These are phyloP conservation scores for Fusarium brachygibbosum DNA, from an alignment of 2,329 filamentous ascomycete species.

Conservation along the genomic window DNA sequence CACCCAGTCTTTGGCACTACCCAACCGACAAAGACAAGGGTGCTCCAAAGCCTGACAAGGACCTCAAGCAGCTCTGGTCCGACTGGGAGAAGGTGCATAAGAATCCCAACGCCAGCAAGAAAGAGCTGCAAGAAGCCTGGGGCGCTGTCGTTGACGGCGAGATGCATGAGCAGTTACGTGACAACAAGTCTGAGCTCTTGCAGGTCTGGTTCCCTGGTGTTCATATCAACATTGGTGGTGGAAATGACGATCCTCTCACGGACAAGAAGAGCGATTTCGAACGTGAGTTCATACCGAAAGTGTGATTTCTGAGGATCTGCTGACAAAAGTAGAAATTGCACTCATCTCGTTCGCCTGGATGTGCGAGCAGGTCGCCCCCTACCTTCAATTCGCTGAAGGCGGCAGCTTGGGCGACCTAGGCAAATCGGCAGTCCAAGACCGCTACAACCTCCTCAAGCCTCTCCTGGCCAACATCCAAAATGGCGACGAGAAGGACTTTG, in stretches of 20 bases:
- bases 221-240: constrained; percentile 48
- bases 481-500: constrained; percentile 39
- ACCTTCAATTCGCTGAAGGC: constrained; percentile 30
- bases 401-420: constrained; percentile 31
- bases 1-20: constrained; percentile 50
- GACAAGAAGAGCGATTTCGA: constrained; percentile 47
- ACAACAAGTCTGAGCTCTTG: constrained; percentile 34
- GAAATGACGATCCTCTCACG: constrained; percentile 35
- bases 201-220: constrained; percentile 50
- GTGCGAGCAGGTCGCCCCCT: constrained; percentile 45
- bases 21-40: constrained; percentile 23
- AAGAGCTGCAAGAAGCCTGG: constrained; percentile 31
- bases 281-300: constrained; percentile 21
- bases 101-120: constrained; percentile 18
- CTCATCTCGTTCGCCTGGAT: constrained; percentile 48
- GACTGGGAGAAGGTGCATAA: constrained; percentile 25
- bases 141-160: constrained; percentile 37
- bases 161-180: constrained; percentile 34
- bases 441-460: constrained; percentile 40
- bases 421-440: constrained; percentile 37
- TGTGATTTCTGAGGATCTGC: not conserved
- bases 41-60: constrained; percentile 17
- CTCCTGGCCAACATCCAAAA: constrained; percentile 34
- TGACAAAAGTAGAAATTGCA: constrained; percentile 42
- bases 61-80: constrained; percentile 25